Evolutionary conservation across 2,329 filamentous ascomycete species (phyloP).

Genomic region (Phialophora expanda): DNA sequence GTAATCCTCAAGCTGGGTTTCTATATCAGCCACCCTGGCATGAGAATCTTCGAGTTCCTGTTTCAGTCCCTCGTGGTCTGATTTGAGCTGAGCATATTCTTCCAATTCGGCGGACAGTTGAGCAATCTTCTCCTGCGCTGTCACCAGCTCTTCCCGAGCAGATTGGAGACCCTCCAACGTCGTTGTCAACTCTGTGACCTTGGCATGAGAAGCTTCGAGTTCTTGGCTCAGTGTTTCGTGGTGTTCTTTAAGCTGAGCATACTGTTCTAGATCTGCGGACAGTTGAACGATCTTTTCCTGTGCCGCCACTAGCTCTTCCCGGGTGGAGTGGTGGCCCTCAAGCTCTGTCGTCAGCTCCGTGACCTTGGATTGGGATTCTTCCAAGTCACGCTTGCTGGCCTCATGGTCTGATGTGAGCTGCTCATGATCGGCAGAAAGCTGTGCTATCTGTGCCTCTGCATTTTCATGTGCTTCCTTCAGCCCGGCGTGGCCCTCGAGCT

Average conservation of each 20-base stretch:
- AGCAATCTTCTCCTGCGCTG: constrained; percentile 4
- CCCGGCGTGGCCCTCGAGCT: neutral
- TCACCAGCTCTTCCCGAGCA: neutral
- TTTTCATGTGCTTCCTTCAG: neutral
- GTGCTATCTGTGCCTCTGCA: constrained; percentile 23
- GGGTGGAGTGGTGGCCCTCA: neutral
- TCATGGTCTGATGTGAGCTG: constrained; percentile 21
- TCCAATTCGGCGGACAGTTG: constrained; percentile 6
- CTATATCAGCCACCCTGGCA: constrained; percentile 24
- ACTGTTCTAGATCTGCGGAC: constrained; percentile 7
- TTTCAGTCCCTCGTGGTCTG: constrained; percentile 8
- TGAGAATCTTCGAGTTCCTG: constrained; percentile 21
- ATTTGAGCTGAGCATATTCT: constrained; percentile 10
- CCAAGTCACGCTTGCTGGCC: constrained; percentile 4
- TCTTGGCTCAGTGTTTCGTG: constrained; percentile 3
- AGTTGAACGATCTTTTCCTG: constrained; percentile 2
- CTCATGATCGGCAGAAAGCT: constrained; percentile 22
- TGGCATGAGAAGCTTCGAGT: constrained; percentile 5
- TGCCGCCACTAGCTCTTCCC: constrained; percentile 14
- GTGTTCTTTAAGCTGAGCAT: constrained; percentile 10
- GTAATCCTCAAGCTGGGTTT: constrained; percentile 20
- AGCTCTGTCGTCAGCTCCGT: neutral
- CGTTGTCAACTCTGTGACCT: neutral
- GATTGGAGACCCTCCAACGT: neutral
- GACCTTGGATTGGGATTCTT: neutral